Base-by-base conservation (phyloP, 73 alveolate species). In the Diophrys sp. region DNA sequence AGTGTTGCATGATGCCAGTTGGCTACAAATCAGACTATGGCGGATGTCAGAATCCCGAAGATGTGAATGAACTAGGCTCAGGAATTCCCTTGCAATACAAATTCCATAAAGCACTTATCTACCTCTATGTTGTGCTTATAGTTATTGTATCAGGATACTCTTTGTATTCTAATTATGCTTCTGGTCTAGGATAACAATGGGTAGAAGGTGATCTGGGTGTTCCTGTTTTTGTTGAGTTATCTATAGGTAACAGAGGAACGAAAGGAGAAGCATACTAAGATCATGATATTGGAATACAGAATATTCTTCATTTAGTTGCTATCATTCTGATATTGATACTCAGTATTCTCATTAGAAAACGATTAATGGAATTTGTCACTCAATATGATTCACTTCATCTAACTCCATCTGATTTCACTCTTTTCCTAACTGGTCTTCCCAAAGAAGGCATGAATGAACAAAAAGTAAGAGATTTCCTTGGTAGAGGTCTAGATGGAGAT, bases 1-100 rank as follows among this genome's bases (percentile, higher is more conserved):
- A n/a, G 18, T 44, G 62, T 44, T 44, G 62, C 18, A 44, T 44
- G 62, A 44, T 44, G 62, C 62, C 62, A 11, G 18, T 18, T 11
- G 62, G 18, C 5, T 18, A 44, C 62, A 44, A 44, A 44, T 11
- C 5, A 11, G 62, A 44, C 18, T 68, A 68, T 24, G 54, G 75
- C 18, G 11, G 23, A 2, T 68, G 75, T 55, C 5, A 25, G 25
- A 25, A 2, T 23, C 25, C 31, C 27, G 31, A 28, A 14, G 54
- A 68, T 2, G 54, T 68, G 72, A 25, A 62, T 23, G 72, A 62
- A 14, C 72, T 62, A 2, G 72, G 72, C 2, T 62, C 72, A 2
- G 72, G 72, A 23, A 23, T 62, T 29, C 72, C 72, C 29, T 62
- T 62, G 29, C n/a, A 11, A 2, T 62, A 62, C 30, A 62, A 62